Percentiles rank a stretch among this genome's conserved stretches.
Evolutionary conservation across 1,139 yeast species (phyloP).

Genomic region (Suzukiozyma palmioleophila): DNA sequence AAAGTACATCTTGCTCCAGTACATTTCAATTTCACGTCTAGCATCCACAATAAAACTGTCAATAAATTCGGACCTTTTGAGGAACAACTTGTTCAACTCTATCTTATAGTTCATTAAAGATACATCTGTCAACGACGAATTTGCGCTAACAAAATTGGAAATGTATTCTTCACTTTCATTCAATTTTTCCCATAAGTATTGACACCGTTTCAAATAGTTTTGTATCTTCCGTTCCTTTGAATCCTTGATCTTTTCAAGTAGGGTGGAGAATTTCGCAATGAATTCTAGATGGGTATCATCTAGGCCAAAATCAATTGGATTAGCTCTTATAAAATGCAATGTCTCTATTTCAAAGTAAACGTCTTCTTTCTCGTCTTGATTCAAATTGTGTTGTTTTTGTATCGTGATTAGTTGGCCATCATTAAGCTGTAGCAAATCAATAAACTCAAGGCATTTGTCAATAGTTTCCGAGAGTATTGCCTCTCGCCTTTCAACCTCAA

Average conservation of each 20-base stretch:
- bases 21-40: constrained; percentile 49
- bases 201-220: constrained; percentile 32
- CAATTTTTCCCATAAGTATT: constrained; percentile 47
- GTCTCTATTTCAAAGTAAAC: constrained; percentile 35
- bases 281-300: constrained; percentile 31
- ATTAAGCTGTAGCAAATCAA: constrained; percentile 24
- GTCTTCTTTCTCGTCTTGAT: constrained; percentile 13
- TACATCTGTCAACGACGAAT: constrained; percentile 34
- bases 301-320: constrained; percentile 41
- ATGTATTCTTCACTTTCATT: constrained; percentile 37
- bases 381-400: constrained; percentile 22
- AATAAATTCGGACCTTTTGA: constrained; percentile 58
- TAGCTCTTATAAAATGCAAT: constrained; percentile 27
- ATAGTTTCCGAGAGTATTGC: constrained; percentile 21
- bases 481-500: constrained; percentile 23
- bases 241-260: constrained; percentile 26
- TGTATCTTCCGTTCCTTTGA: constrained; percentile 33
- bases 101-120: constrained; percentile 38
- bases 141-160: constrained; percentile 31
- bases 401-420: constrained; percentile 32
- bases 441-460: constrained; percentile 22
- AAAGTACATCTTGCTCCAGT: constrained; percentile 63
- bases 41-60: constrained; percentile 64
- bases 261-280: constrained; percentile 23
- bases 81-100: constrained; percentile 56